Evolutionary conservation across 208 protist species (phyloP).

Genomic region (Trypanosoma caninum): DNA sequence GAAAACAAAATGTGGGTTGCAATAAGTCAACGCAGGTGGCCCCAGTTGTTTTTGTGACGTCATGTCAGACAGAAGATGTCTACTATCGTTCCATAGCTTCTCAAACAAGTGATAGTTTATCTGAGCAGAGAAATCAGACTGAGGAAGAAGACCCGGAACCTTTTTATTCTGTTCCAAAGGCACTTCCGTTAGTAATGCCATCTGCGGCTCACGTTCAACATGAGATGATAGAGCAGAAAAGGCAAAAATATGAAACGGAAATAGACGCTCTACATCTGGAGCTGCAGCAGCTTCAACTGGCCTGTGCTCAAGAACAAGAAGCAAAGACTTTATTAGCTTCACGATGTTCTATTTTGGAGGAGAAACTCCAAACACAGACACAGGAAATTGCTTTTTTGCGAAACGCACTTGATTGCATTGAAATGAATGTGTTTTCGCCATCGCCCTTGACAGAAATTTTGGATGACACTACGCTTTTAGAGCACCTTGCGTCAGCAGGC

Average conservation of each 20-base stretch:
- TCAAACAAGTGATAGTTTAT: not conserved
- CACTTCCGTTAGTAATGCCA: no score
- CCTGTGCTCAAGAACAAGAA: constrained; percentile 1
- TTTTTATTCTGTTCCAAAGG: no score
- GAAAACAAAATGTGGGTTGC: not conserved
- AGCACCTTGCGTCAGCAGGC: not conserved
- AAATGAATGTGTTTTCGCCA: not conserved
- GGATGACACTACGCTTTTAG: constrained; percentile 1
- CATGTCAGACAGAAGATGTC: constrained; percentile 2
- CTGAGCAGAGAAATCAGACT: not conserved
- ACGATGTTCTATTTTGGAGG: not conserved
- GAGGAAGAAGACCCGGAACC: not conserved
- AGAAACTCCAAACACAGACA: not conserved
- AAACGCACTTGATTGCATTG: constrained; percentile 1
- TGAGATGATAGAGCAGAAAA: no score
- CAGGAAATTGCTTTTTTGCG: constrained; percentile 7
- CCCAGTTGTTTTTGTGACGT: not conserved
- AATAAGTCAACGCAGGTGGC: not conserved
- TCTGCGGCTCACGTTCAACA: no score
- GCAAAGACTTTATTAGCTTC: not conserved
- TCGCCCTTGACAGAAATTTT: not conserved
- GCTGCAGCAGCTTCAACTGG: no score
- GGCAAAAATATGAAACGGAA: no score
- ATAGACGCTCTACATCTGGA: no score
- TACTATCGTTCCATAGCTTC: not conserved